Evolutionary conservation across 805 yeast genomes (phyloP), one percentile per base, ranked within the genome.

Genomic region (Hanseniaspora lindneri): DNA sequence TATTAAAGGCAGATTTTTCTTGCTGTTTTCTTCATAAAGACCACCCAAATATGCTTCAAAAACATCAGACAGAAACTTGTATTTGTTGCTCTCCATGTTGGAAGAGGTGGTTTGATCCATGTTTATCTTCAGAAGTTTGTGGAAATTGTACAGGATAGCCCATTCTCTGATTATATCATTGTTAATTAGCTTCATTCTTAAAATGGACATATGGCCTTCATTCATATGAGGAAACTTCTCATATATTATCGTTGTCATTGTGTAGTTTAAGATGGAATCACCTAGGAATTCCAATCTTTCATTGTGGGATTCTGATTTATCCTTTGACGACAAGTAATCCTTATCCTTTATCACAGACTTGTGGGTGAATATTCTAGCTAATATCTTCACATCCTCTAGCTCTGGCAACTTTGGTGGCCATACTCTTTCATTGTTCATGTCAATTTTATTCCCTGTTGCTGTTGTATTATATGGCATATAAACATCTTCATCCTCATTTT

Each of bases 11-110:
- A 73, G 65, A 52, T 77, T 74, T 16, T 66, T 62, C 11, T 65
- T 66, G 35, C 62, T 59, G 20, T 67, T 63, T 39, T 73, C 67
- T 53, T 83, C 94, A 20, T 76, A 68, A 28, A 89, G 63, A 0
- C 94, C 98, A 6, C 95, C 97, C 40, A 92, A 72, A 55, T 89
- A 89, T 0, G 97, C 96, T 64, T 92, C 98, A 60, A 89, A 84
- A 0, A 83, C 77, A 68, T 89, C 98, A 0, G 97, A 95, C 58
- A 73, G 74, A 3, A 83, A 67, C 59, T 92, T 92, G 54, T 74
- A 74, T 51, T 72, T 76, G 8, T 84, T 83, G 29, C 67, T 66
- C 25, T 64, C 60, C 47, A 72, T 68, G 17, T 52, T 54, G 3
- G 52, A 49, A 21, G 60, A 56, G 8, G 69, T 57, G 3, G 62